phyloP scores from a whole-genome alignment of 257 asterid genomes.

The Gardenia jasminoides region DNA sequence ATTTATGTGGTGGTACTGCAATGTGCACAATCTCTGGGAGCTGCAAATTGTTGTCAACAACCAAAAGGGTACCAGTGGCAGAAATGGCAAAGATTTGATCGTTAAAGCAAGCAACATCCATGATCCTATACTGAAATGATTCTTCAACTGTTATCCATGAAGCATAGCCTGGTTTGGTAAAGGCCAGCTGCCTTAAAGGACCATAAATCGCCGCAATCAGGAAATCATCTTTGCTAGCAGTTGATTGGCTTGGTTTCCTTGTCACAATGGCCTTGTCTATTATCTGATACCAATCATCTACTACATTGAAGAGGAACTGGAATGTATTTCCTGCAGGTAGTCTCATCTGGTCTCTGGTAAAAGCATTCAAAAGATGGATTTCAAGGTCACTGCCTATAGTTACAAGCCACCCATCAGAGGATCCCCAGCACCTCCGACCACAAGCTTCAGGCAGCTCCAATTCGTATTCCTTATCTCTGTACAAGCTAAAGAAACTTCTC shows the following conservation, averaged over 20 bases:
- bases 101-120: constrained; percentile 22
- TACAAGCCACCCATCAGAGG: constrained; percentile 31
- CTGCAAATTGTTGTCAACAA: constrained; percentile 7
- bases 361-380: constrained; percentile 25
- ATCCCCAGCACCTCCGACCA: constrained; percentile 32
- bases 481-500: constrained; percentile 23
- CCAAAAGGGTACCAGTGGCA: constrained; percentile 19
- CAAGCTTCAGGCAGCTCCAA: constrained; percentile 27
- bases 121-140: neutral
- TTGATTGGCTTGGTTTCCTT: constrained; percentile 6
- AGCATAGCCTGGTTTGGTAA: constrained; percentile 21
- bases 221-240: neutral
- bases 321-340: constrained; percentile 22
- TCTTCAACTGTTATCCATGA: constrained; percentile 17
- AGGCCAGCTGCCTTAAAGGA: constrained; percentile 19
- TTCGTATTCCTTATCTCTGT: constrained; percentile 13
- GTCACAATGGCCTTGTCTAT: constrained; percentile 24
- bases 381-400: constrained; percentile 10
- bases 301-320: neutral
- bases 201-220: constrained; percentile 18
- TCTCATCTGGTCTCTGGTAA: constrained; percentile 9
- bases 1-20: constrained; percentile 14
- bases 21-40: neutral
- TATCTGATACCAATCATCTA: constrained; percentile 13
- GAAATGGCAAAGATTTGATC: constrained; percentile 26